A percentile compares a stretch with the other conserved stretches of the same genome.
These are phyloP conservation scores for Oenanthe sinensis DNA, from an alignment of 129 eudicot species.

Conservation along the genomic window DNA sequence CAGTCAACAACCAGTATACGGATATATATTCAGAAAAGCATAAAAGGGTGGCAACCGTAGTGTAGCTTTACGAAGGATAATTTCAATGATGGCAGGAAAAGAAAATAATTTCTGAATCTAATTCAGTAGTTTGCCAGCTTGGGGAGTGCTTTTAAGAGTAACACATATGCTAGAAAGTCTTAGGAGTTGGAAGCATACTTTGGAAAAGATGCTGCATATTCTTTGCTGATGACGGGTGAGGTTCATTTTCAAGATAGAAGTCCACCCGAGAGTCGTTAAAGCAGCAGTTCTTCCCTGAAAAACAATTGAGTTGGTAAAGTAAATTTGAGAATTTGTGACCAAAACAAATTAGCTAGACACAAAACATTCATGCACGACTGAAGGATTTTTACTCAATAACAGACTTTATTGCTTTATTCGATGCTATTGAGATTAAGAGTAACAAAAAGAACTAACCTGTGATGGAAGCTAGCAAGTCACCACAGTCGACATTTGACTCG, in stretches of 20 bases:
- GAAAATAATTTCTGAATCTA: background rate
- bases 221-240: conserved; percentile 85
- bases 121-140: background rate
- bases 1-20: background rate
- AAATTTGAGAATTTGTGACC: background rate
- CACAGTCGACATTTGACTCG: conserved; percentile 63
- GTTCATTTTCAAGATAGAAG: conserved; percentile 72
- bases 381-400: background rate
- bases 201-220: conserved; percentile 90
- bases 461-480: conserved; percentile 50
- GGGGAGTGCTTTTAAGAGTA: background rate
- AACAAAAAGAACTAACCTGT: conserved; percentile 50
- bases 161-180: conserved; percentile 1
- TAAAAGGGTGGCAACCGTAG: background rate
- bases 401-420: background rate
- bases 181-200: conserved; percentile 38
- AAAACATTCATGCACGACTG: background rate
- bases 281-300: conserved; percentile 88
- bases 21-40: background rate
- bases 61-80: background rate
- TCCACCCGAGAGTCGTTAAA: conserved; percentile 72
- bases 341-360: background rate
- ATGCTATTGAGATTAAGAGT: background rate
- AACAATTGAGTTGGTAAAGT: background rate
- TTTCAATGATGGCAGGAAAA: background rate